These are phyloP conservation scores for Gynandropsis gynandra DNA, from an alignment of 345 rosid genomes.

Conservation along the genomic window DNA sequence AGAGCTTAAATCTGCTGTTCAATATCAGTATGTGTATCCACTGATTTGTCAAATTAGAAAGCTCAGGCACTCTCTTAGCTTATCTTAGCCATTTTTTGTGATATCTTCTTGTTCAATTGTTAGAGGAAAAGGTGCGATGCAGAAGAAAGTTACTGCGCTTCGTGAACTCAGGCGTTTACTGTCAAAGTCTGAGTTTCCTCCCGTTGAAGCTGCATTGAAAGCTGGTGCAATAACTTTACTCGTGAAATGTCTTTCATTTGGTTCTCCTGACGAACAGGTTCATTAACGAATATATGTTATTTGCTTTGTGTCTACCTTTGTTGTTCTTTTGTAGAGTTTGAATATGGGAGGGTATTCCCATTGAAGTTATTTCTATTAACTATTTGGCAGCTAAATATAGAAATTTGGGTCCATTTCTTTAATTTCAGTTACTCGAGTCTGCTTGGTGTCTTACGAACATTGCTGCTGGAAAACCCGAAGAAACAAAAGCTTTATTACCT, in stretches of 20 bases:
- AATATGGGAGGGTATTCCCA: neutral
- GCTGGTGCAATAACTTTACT: constrained; percentile 84
- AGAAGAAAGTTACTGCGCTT: constrained; percentile 72
- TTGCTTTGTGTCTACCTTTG: neutral
- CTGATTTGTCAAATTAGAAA: neutral
- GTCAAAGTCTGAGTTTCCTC: constrained; percentile 80
- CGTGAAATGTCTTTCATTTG: constrained; percentile 87
- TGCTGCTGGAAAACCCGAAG: constrained; percentile 93
- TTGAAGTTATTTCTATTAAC: neutral
- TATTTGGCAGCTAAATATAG: constrained; percentile 4
- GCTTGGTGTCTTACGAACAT: constrained; percentile 99
- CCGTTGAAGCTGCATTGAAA: constrained; percentile 63
- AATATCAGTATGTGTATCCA: constrained; percentile 51
- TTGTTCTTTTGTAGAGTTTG: constrained; percentile 1
- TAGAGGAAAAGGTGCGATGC: constrained; percentile 88
- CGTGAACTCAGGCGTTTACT: constrained; percentile 79
- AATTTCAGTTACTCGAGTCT: constrained; percentile 84
- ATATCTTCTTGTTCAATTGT: constrained; percentile 15
- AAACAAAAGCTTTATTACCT: constrained; percentile 81
- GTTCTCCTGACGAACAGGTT: constrained; percentile 92
- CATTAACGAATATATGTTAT: constrained; percentile 4
- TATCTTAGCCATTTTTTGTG: constrained; percentile 7
- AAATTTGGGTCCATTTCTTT: constrained; percentile 2
- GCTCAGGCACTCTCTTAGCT: too few relatives aligned
- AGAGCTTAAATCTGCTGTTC: constrained; percentile 62